phyloP scores from a whole-genome alignment of 805 yeast species.

The Saccharomycopsis capsularis region DNA sequence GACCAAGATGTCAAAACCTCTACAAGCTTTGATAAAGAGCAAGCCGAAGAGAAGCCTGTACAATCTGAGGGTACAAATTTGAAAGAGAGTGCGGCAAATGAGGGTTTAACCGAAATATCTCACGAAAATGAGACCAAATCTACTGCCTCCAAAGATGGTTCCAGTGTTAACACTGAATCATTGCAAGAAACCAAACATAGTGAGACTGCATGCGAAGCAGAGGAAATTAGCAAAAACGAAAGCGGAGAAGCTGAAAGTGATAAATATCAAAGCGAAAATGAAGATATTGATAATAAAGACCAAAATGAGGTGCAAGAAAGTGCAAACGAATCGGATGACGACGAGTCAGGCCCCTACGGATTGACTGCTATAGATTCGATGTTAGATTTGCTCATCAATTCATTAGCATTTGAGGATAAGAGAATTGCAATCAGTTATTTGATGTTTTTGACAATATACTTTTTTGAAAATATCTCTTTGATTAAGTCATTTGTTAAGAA shows the following conservation, averaged over 20 bases:
- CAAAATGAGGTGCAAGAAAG: too few species aligned
- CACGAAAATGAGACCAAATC: not conserved
- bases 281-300: not conserved
- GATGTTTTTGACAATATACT: constrained; percentile 67
- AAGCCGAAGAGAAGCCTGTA: not conserved
- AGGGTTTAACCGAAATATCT: not conserved
- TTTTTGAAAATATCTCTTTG: constrained; percentile 69
- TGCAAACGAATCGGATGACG: not conserved
- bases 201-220: not conserved
- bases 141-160: not conserved
- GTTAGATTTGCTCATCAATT: constrained; percentile 63
- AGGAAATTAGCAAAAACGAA: not conserved
- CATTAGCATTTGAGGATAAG: constrained; percentile 53
- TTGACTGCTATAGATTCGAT: constrained; percentile 60
- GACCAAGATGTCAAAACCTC: not conserved
- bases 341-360: not conserved
- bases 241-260: not conserved
- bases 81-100: not conserved
- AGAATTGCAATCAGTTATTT: constrained; percentile 73
- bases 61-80: not conserved
- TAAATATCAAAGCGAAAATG: not conserved
- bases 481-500: constrained; percentile 71
- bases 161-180: not conserved
- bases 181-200: not conserved
- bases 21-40: not conserved